Base-by-base conservation (phyloP, 768 basidiomycete species). In the Rossbeevera mucosa region DNA sequence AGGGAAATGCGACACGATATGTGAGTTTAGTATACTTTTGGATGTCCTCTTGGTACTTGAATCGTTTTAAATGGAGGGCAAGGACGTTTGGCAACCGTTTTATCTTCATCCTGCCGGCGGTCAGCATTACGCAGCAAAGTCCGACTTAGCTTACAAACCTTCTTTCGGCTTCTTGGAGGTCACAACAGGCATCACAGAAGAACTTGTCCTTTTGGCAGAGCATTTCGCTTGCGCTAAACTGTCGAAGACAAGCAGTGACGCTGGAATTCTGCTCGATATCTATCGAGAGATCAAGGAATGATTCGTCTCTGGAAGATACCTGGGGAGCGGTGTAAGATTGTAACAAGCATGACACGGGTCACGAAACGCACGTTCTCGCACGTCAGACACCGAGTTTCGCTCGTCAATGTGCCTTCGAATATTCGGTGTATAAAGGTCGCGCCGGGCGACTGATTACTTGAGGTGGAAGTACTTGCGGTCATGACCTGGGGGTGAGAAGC, bases 221-320 rank as follows among this genome's bases (percentile, higher is more conserved):
- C 94, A 97, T 99, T 71, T 99, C 96, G 64, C 88, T 91, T 36
- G 94, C 94, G 64, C 92, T 95, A 68, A 99, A 99, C 65, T 94
- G 92, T 43, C 93, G 82, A 30, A 99, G 80, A 67, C 96, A 99
- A 7, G 94, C 88, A 2, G 94, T 95, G 48, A 99, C 86, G 57
- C 92, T 95, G 3, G 94, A 91, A 70, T 98, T 96, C 69, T 96
- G 92, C 67, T 97, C 95, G 60, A 99, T 98, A 68, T 99, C 96
- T 71, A 99, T 92, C 5, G 94, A 97, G n/a, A 99, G 78, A 72
- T 99, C 96, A 50, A 99, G 80, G 72, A 99, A 99, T 9, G 87
- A 83, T 70, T 99, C 96, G 64, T 98, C 95, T 18, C 96, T 85
- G 9, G 93, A 89, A 7, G 92, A 92, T 5, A 91, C 83, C 89